phyloP scores from a whole-genome alignment of 2,329 filamentous ascomycete genomes.

The Shiraia sp. region DNA sequence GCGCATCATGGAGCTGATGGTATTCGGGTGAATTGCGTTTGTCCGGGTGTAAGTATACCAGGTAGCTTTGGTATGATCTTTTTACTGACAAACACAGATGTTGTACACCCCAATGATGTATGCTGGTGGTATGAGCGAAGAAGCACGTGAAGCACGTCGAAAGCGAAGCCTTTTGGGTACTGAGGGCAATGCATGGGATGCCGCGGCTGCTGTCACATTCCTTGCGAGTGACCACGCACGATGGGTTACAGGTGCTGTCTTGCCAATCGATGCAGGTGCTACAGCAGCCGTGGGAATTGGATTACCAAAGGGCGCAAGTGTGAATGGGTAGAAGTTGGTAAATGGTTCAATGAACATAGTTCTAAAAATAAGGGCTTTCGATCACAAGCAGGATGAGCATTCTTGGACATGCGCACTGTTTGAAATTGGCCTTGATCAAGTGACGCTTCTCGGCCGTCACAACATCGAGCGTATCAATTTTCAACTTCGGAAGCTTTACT shows the following conservation, averaged over 20 bases:
- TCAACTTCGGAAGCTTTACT: not conserved
- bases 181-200: slow-evolving; percentile 60
- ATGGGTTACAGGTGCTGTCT: slow-evolving; percentile 52
- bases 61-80: not conserved
- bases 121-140: slow-evolving; percentile 54
- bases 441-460: too few species aligned
- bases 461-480: not conserved
- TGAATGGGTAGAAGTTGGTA: slow-evolving; percentile 22
- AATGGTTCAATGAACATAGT: not conserved
- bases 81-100: slow-evolving; percentile 38
- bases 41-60: slow-evolving; percentile 46
- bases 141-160: slow-evolving; percentile 53
- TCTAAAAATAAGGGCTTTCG: not conserved
- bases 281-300: slow-evolving; percentile 35
- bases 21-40: slow-evolving; percentile 61
- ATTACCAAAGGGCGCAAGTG: slow-evolving; percentile 26
- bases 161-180: slow-evolving; percentile 57
- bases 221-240: slow-evolving; percentile 57
- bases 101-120: slow-evolving; percentile 62
- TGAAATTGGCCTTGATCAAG: too few species aligned
- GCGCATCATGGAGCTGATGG: slow-evolving; percentile 56
- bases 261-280: slow-evolving; percentile 36
- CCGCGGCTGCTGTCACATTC: slow-evolving; percentile 55
- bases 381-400: too few species aligned
- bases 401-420: too few species aligned